These are phyloP conservation scores for Quercus lobata DNA, from an alignment of 331 rosid species.

Conservation along the genomic window DNA sequence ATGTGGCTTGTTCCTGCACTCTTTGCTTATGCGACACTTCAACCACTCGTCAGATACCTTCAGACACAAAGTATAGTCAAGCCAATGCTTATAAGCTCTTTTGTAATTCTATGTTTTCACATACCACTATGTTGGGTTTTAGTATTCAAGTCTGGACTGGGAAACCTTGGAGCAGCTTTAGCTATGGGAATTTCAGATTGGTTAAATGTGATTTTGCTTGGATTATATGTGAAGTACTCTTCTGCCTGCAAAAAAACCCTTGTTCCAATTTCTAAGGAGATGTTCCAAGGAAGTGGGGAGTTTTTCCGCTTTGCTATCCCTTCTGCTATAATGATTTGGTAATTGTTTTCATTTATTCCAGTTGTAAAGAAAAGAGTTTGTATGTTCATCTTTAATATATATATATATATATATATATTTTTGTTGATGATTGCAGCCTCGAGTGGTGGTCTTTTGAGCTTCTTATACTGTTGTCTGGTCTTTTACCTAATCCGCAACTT, in stretches of 20 bases:
- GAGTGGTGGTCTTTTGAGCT: conserved; percentile 54
- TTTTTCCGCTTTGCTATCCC: conserved; percentile 64
- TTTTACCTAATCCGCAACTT: conserved; percentile 38
- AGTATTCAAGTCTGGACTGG: conserved; percentile 51
- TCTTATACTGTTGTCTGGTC: conserved; percentile 34
- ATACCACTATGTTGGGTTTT: conserved; percentile 57
- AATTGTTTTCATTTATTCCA: not conserved
- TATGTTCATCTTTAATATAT: not conserved
- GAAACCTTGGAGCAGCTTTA: conserved; percentile 55
- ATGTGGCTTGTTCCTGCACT: conserved; percentile 56
- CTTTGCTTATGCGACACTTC: conserved; percentile 45
- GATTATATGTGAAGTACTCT: conserved; percentile 44
- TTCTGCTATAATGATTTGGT: conserved; percentile 67
- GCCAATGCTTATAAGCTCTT: conserved; percentile 50
- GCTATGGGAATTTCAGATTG: conserved; percentile 53
- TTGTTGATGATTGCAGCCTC: conserved; percentile 25
- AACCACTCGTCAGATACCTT: conserved; percentile 44
- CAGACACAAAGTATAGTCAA: conserved; percentile 49
- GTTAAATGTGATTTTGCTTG: conserved; percentile 49
- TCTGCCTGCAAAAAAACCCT: conserved; percentile 49
- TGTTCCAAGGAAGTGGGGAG: conserved; percentile 51
- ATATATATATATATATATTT: too few relatives aligned
- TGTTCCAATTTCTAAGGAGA: conserved; percentile 45
- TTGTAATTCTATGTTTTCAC: conserved; percentile 32
- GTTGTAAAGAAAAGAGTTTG: not conserved